Evolutionary conservation across 1,284 basidiomycete genomes (phyloP).

Genomic region (Puccinia triticina): DNA sequence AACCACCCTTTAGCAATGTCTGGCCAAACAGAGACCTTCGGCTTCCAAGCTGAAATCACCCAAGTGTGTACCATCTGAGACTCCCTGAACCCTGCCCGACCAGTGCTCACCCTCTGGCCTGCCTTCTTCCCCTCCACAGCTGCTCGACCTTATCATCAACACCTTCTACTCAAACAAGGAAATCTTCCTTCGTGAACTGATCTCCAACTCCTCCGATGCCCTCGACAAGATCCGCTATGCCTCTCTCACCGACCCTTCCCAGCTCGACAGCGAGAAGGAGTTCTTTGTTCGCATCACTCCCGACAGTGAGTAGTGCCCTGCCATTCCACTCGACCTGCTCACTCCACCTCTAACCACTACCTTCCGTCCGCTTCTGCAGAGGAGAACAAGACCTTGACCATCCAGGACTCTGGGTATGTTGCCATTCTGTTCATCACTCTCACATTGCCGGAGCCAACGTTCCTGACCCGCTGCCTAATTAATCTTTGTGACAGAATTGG

Average conservation of each 20-base stretch:
- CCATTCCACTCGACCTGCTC: neutral
- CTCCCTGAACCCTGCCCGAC: too few relatives aligned
- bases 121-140: conserved; percentile 61
- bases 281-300: conserved; percentile 89
- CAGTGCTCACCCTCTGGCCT: neutral
- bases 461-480: neutral
- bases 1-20: conserved; percentile 26
- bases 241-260: conserved; percentile 85
- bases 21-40: conserved; percentile 52
- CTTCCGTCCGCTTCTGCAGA: conserved; percentile 59
- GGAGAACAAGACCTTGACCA: conserved; percentile 87
- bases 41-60: conserved; percentile 94
- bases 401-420: conserved; percentile 77
- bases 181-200: conserved; percentile 94
- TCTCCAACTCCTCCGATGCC: conserved; percentile 82
- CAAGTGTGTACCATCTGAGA: conserved; percentile 63
- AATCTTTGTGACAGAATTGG: conserved; percentile 18
- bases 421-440: neutral
- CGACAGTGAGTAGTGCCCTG: conserved; percentile 43
- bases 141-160: conserved; percentile 80
- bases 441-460: too few relatives aligned
- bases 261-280: conserved; percentile 77
- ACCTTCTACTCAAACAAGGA: conserved; percentile 99
- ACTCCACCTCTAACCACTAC: neutral
- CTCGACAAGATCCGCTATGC: conserved; percentile 95